Evolutionary conservation across 108 stramenopile species (phyloP).

Genomic region (Tribonema minus): DNA sequence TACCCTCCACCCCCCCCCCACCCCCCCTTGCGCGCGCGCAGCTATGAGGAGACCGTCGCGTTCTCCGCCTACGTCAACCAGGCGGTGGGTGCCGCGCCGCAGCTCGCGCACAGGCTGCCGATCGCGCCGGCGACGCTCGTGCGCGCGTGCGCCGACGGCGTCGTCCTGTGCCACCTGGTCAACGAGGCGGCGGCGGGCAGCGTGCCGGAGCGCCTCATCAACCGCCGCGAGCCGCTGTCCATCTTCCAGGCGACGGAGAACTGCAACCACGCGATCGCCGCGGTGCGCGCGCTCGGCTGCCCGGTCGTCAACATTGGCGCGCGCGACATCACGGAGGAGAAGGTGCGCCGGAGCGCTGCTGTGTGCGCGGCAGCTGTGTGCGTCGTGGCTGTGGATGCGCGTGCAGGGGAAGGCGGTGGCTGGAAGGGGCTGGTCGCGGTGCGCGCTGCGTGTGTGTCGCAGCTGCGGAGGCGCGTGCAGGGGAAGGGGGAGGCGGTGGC

Average conservation of each 20-base stretch:
- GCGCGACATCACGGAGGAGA: constrained; percentile 41
- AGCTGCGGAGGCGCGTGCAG: neutral
- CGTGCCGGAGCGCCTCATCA: too few species aligned
- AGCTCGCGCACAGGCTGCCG: too few species aligned
- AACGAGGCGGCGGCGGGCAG: too few species aligned
- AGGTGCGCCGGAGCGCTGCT: constrained; percentile 49
- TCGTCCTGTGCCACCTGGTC: too few species aligned
- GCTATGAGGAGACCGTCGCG: too few species aligned
- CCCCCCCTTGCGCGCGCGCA: too few species aligned
- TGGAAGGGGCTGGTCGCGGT: neutral
- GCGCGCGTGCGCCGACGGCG: too few species aligned
- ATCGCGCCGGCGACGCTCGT: too few species aligned
- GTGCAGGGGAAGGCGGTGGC: neutral
- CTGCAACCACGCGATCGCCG: constrained; percentile 53
- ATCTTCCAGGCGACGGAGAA: constrained; percentile 46
- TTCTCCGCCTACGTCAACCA: too few species aligned
- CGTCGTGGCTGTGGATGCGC: neutral
- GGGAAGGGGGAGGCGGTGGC: neutral
- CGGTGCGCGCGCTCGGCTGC: constrained; percentile 54
- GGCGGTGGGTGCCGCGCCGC: too few species aligned
- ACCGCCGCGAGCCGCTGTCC: constrained; percentile 4
- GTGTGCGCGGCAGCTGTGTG: constrained; percentile 56
- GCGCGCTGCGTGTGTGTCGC: neutral
- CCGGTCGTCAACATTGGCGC: constrained; percentile 58
- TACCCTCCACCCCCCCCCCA: too few species aligned